phyloP scores from a whole-genome alignment of 441 rosid genomes.

The Croton setiger region DNA sequence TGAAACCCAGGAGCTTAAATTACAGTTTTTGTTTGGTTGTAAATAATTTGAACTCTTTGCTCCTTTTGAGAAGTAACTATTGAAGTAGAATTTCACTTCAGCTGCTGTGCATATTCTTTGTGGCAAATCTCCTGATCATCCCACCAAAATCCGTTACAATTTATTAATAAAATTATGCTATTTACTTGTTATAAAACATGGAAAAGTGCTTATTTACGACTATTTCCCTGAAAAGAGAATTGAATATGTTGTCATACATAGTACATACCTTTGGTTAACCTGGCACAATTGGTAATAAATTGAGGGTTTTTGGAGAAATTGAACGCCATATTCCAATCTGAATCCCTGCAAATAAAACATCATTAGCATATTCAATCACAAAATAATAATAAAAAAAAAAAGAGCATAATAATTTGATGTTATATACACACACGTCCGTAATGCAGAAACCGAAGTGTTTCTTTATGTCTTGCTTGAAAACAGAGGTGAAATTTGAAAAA shows the following conservation, averaged over 20 bases:
- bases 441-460: conserved; percentile 80
- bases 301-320: conserved; percentile 62
- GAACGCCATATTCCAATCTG: conserved; percentile 81
- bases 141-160: conserved; percentile 15
- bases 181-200: no score
- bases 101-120: conserved; percentile 87
- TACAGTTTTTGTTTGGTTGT: conserved; percentile 88
- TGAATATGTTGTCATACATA: background rate
- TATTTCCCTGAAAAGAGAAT: no score
- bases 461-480: conserved; percentile 54
- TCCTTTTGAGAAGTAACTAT: conserved; percentile 41
- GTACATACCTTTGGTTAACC: conserved; percentile 50
- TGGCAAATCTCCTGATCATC: conserved; percentile 53
- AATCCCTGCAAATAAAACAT: conserved; percentile 45
- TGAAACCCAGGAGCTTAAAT: conserved; percentile 72
- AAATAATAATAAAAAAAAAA: background rate
- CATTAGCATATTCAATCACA: background rate
- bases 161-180: no score
- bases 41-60: conserved; percentile 46
- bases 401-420: background rate
- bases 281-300: conserved; percentile 61
- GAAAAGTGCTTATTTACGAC: no score
- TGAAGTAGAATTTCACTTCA: conserved; percentile 74
- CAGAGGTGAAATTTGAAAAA: conserved; percentile 50
- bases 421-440: conserved; percentile 61